phyloP scores from a whole-genome alignment of 2,329 filamentous ascomycete species.

The Colletotrichum phormii region DNA sequence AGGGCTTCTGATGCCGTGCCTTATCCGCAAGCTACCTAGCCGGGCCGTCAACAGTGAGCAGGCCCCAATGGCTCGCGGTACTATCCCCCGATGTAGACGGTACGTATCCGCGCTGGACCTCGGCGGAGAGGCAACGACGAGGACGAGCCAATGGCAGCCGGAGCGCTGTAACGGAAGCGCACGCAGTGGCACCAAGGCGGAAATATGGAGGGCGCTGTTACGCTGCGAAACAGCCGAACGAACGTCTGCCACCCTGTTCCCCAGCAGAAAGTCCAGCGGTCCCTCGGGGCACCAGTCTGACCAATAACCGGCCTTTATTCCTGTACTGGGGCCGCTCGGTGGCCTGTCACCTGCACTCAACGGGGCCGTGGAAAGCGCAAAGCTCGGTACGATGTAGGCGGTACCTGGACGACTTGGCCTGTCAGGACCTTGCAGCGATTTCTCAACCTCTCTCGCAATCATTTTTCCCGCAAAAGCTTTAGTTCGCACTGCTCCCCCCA shows the following conservation, averaged over 20 bases:
- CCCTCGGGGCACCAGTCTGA: background rate
- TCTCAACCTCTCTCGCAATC: conserved; percentile 36
- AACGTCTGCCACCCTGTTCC: conserved; percentile 32
- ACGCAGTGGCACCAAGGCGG: conserved; percentile 26
- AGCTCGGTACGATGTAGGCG: conserved; percentile 29
- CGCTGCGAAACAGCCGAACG: conserved; percentile 37
- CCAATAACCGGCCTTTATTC: conserved; percentile 18
- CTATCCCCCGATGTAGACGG: conserved; percentile 1
- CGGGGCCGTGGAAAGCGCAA: conserved; percentile 26
- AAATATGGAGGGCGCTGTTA: conserved; percentile 34
- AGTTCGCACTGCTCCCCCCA: conserved; percentile 30
- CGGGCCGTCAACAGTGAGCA: background rate
- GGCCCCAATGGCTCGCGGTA: background rate
- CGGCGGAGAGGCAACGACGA: conserved; percentile 33
- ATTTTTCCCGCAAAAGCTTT: conserved; percentile 38
- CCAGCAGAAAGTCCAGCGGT: conserved; percentile 22
- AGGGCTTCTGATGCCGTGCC: conserved; percentile 18
- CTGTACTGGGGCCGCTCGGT: conserved; percentile 12
- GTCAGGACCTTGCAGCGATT: conserved; percentile 23
- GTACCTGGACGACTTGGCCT: conserved; percentile 24
- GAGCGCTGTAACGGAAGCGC: conserved; percentile 37
- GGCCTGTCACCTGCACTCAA: conserved; percentile 34
- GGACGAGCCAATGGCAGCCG: conserved; percentile 23
- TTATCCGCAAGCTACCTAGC: conserved; percentile 31
- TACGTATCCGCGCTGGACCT: conserved; percentile 31